Evolutionary conservation across 2,329 filamentous ascomycete species (phyloP).

Genomic region (Lachnellula hyalina): DNA sequence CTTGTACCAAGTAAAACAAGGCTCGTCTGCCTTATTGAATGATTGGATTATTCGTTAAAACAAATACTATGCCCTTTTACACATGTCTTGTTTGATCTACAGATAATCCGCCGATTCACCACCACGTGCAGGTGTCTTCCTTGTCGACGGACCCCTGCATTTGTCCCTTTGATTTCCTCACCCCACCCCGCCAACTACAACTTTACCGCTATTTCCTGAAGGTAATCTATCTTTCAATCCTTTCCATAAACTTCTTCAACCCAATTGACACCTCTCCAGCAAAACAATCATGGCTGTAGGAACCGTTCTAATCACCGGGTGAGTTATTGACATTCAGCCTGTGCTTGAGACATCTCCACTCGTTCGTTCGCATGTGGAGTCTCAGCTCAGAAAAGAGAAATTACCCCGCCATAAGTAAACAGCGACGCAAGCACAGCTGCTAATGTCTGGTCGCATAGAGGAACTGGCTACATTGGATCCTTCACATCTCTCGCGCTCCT

Average conservation of each 20-base stretch:
- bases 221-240: background rate
- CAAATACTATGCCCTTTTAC: too few relatives aligned
- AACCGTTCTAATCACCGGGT: slow-evolving; percentile 91
- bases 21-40: background rate
- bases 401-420: slow-evolving; percentile 13
- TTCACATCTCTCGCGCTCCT: slow-evolving; percentile 92
- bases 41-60: too few relatives aligned
- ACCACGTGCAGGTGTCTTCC: too few relatives aligned
- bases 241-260: background rate
- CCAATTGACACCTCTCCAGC: slow-evolving; percentile 2
- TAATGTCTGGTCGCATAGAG: slow-evolving; percentile 50
- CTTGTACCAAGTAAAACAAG: background rate
- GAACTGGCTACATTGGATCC: slow-evolving; percentile 97
- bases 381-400: background rate
- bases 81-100: too few relatives aligned
- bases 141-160: too few relatives aligned
- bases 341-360: background rate
- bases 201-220: background rate
- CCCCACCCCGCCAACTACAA: background rate
- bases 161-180: background rate
- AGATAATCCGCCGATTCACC: too few relatives aligned
- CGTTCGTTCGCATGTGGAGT: background rate
- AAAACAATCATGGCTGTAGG: slow-evolving; percentile 63
- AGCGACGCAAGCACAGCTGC: slow-evolving; percentile 11
- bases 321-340: slow-evolving; percentile 36